These are phyloP conservation scores for Sordariomycetes sp. DNA, from an alignment of 2,329 filamentous ascomycete species.

Conservation along the genomic window DNA sequence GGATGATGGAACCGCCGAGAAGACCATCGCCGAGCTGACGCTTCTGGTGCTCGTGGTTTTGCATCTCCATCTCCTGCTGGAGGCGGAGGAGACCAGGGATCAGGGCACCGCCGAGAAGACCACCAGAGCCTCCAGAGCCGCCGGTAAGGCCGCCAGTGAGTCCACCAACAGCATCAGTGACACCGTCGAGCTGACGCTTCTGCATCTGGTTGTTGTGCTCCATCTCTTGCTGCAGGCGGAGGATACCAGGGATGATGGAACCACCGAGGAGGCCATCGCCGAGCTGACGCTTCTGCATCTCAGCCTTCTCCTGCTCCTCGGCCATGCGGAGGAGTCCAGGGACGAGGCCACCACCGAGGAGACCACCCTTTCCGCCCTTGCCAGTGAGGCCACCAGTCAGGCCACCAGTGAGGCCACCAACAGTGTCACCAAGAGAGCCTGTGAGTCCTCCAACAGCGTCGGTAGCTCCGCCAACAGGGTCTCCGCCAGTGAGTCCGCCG, in stretches of 20 bases:
- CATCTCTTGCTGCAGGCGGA: not conserved
- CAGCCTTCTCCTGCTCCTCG: not conserved
- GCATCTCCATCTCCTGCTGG: not conserved
- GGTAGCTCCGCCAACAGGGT: not conserved
- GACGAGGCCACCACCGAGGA: not conserved
- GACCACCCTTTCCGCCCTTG: not conserved
- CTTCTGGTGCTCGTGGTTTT: not conserved
- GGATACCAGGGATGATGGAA: not conserved
- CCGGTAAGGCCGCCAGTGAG: not conserved
- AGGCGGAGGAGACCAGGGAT: not conserved
- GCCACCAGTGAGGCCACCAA: not conserved
- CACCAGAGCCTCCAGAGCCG: no score
- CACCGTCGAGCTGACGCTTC: not conserved
- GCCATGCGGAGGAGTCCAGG: not conserved
- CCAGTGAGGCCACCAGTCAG: not conserved
- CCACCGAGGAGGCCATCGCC: not conserved
- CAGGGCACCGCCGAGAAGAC: not conserved
- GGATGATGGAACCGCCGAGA: not conserved
- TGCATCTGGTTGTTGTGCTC: no score
- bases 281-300: not conserved
- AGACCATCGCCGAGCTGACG: slow-evolving; percentile 1
- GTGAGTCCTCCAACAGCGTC: not conserved
- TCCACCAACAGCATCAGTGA: not conserved
- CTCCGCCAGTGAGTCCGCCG: not conserved
- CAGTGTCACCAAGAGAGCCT: not conserved